A percentile compares a stretch with the other conserved stretches of the same genome.
phyloP scores from a whole-genome alignment of 495 filamentous ascomycete species.

The Podospora anserina region DNA sequence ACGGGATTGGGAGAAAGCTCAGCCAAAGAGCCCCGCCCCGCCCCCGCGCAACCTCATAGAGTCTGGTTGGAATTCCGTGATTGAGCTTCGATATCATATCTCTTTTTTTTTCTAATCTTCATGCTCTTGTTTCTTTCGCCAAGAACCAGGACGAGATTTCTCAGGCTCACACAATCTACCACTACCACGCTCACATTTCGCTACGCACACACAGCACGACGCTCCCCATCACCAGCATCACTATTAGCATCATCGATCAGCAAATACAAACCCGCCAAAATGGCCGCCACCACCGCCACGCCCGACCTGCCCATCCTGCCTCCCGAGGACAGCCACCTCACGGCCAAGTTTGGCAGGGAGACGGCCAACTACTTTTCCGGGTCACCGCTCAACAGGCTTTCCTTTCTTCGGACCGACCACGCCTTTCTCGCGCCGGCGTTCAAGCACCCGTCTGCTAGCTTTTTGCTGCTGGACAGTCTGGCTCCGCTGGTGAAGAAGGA shows the following conservation, averaged over 20 bases:
- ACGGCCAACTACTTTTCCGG: conserved; percentile 95
- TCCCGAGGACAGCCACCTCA: conserved; percentile 77
- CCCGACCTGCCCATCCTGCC: conserved; percentile 46
- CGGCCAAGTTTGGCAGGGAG: conserved; percentile 84
- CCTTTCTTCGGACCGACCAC: conserved; percentile 80
- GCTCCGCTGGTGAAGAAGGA: conserved; percentile 64
- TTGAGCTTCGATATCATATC: not conserved
- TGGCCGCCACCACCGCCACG: conserved; percentile 21
- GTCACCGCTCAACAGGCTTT: conserved; percentile 60
- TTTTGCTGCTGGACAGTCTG: conserved; percentile 76
- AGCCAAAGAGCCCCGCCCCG: not conserved
- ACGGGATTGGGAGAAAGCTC: not conserved
- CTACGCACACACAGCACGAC: not conserved
- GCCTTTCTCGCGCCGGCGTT: conserved; percentile 74
- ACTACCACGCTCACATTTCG: not conserved
- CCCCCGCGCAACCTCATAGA: not conserved
- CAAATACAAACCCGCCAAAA: conserved; percentile 9
- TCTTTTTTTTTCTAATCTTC: not conserved
- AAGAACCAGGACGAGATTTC: not conserved
- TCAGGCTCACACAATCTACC: not conserved
- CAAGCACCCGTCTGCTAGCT: conserved; percentile 63
- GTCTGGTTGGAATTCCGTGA: not conserved
- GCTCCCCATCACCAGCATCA: not conserved
- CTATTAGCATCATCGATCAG: not conserved
- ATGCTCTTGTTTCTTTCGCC: not conserved